Evolutionary conservation across 805 yeast species (phyloP), one percentile per base, ranked within the genome.

Genomic region (Saturnispora kantuleensis): DNA sequence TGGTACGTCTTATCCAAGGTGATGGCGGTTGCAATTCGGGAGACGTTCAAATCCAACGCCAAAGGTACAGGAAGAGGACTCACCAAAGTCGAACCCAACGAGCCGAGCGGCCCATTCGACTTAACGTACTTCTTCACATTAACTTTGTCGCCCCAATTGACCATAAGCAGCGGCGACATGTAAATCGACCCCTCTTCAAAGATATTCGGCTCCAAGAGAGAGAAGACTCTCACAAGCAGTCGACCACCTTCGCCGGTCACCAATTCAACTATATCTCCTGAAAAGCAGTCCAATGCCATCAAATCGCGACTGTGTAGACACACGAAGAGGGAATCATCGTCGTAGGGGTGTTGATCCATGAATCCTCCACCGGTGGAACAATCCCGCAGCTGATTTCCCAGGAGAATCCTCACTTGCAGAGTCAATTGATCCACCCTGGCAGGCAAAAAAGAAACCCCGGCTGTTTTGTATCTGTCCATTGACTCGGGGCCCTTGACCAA

Each of bases 1-100:
- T 84, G 90, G 53, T 68, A 71, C 0, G 76, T 66, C 42, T 76
- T 70, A 50, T 81, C 86, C 52, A 84, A 67, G 0, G 93, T 77
- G 2, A 73, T 66, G 0, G 87, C 84, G 0, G 90, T 78, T 1
- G 83, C 76, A 0, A 86, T 68, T 47, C 90, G 66, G 0, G 86
- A 71, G 4, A 86, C 69, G 0, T 80, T 77, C 6, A 84, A 77
- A 16, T 79, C 74, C 31, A 71, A 70, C 0, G 93, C 93, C 16
- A 73, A 56, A 11, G 59, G 79, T 56, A 62, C 63, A 10, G 41
- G 46, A 11, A 43, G 12, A 11, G 42, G 26, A 13, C 34, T 15
- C 2, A 38, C 26, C 4, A 21, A 26, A 11, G 40, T 33, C 26
- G 33, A 33, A 5, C 17, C 17, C 16, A 32, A 31, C 15, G 34